phyloP scores from a whole-genome alignment of 352 stramenopile species.

The Pythium brachiatum region DNA sequence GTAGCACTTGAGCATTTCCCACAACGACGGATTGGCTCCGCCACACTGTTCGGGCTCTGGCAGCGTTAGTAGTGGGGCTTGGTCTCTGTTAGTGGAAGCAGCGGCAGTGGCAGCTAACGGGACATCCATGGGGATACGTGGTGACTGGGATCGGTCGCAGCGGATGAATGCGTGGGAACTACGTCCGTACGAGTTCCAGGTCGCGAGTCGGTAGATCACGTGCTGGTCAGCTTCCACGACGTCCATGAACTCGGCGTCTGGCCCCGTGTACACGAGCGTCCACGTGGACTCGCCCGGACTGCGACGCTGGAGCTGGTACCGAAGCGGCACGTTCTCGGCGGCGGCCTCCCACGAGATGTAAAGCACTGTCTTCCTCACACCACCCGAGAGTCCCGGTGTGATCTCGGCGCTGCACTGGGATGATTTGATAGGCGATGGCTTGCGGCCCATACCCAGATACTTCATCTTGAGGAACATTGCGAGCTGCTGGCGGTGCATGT shows the following conservation, averaged over 20 bases:
- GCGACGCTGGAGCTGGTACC: conserved; percentile 71
- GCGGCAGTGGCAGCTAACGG: not conserved
- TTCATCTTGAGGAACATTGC: conserved; percentile 83
- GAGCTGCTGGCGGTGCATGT: conserved; percentile 76
- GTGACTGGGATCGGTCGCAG: conserved; percentile 29
- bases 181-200: conserved; percentile 81
- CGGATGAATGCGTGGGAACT: conserved; percentile 59
- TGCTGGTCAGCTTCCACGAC: conserved; percentile 49
- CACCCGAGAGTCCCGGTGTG: conserved; percentile 12
- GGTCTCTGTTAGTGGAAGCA: not conserved
- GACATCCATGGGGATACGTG: not conserved
- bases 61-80: not conserved
- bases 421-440: conserved; percentile 43
- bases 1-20: conserved; percentile 55
- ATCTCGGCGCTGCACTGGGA: conserved; percentile 36
- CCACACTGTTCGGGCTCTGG: conserved; percentile 10
- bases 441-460: conserved; percentile 75
- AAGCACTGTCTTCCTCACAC: conserved; percentile 30
- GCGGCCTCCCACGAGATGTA: conserved; percentile 58
- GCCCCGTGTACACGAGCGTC: conserved; percentile 55
- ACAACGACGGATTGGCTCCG: conserved; percentile 2
- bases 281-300: conserved; percentile 57
- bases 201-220: conserved; percentile 72
- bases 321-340: conserved; percentile 40
- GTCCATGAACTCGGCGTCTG: conserved; percentile 73